phyloP scores from a whole-genome alignment of 1,284 basidiomycete genomes.

The Clitocybe nebularis region DNA sequence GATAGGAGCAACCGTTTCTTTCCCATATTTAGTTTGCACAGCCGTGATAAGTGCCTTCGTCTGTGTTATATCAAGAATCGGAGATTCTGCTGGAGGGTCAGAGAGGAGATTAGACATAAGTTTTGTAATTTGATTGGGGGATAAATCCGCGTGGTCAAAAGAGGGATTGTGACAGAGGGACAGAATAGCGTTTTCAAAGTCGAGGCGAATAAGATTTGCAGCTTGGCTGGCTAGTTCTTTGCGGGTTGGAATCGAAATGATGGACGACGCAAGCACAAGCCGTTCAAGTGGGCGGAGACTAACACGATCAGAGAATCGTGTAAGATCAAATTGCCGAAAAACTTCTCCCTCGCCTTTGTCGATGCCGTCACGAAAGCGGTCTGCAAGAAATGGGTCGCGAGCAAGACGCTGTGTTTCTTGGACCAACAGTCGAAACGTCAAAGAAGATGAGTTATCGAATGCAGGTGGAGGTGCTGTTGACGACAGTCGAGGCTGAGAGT shows the following conservation, averaged over 20 bases:
- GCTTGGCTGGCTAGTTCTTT: slow-evolving; percentile 73
- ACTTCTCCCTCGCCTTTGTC: slow-evolving; percentile 80
- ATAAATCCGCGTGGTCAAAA: slow-evolving; percentile 78
- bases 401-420: slow-evolving; percentile 84
- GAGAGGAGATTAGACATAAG: slow-evolving; percentile 78
- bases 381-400: slow-evolving; percentile 82
- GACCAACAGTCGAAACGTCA: slow-evolving; percentile 80
- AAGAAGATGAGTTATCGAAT: slow-evolving; percentile 65
- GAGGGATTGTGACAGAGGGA: slow-evolving; percentile 71
- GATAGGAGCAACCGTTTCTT: slow-evolving; percentile 43
- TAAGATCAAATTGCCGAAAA: slow-evolving; percentile 76
- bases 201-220: slow-evolving; percentile 58
- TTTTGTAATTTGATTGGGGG: slow-evolving; percentile 69
- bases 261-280: slow-evolving; percentile 70
- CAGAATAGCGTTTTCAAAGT: slow-evolving; percentile 74
- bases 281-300: slow-evolving; percentile 77
- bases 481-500: slow-evolving; percentile 69
- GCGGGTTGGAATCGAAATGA: slow-evolving; percentile 64
- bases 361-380: slow-evolving; percentile 82
- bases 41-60: slow-evolving; percentile 70
- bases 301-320: slow-evolving; percentile 73
- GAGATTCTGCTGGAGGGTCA: slow-evolving; percentile 59
- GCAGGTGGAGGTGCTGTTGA: slow-evolving; percentile 52
- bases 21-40: slow-evolving; percentile 72
- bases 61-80: slow-evolving; percentile 65